Evolutionary conservation across 805 yeast species (phyloP), one percentile per base, ranked within the genome.

Genomic region (Pichia cabralensis): DNA sequence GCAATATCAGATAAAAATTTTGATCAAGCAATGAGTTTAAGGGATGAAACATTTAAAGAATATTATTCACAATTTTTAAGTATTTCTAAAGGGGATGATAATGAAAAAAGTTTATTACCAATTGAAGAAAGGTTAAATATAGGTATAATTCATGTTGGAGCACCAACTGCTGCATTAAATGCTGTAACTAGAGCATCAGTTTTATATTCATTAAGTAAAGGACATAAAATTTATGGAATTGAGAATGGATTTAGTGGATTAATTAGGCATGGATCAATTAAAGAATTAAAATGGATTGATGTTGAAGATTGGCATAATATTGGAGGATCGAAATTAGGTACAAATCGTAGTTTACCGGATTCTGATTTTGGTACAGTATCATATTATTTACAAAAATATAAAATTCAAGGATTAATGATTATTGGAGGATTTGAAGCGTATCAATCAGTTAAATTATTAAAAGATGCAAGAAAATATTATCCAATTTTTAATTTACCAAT

Each of bases 351-450:
- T 28, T 67, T 85, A 22, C 98, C 98, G 15, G 64, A 69, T 22
- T 78, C 74, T 35, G 96, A 89, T 57, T 60, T 84, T 47, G 98
- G 98, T 34, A 73, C 85, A 55, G 77, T 88, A 48, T 95, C 98
- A 3, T 89, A 76, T 62, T 83, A 88, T 58, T 79, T 92, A 69
- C 95, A 89, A 57, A 85, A 85, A 60, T 79, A 77, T 58, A 64
- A 71, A 37, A 76, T 92, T 53, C 92, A 92, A 53, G 98, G 97
- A 26, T 69, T 89, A 44, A 71, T 92, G 41, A 69, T 92, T 38
- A 77, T 92, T 41, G 99, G 99, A 47, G 98, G 98, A 1, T 92
- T 88, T 53, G 98, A 92, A 66, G 97, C 96, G n/a, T 92, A 78
- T 67, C 69, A 69, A 9, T 75, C 96, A 1, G 69, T 92, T 47